These are phyloP conservation scores for Solanum phureja DNA, from an alignment of 257 asterid genomes.

Conservation along the genomic window DNA sequence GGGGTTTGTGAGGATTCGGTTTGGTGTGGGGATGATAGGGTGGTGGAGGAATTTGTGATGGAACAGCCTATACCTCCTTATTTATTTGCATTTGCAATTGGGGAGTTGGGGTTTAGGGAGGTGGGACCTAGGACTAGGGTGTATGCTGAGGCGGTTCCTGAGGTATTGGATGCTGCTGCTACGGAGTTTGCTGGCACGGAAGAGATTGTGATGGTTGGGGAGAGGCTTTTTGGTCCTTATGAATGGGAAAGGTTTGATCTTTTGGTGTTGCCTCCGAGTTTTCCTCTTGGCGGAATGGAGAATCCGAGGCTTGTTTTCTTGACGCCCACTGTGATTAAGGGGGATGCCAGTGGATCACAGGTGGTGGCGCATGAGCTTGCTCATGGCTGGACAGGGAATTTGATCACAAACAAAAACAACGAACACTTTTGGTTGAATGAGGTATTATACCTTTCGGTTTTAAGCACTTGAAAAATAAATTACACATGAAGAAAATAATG, in stretches of 20 bases:
- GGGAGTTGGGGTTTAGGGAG: slow-evolving; percentile 80
- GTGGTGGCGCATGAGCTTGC: slow-evolving; percentile 98
- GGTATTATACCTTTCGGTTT: slow-evolving; percentile 27
- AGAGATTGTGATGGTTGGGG: slow-evolving; percentile 88
- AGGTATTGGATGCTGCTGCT: slow-evolving; percentile 64
- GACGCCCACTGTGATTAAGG: slow-evolving; percentile 92
- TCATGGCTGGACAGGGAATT: slow-evolving; percentile 97
- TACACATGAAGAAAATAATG: neutral
- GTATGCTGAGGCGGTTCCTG: slow-evolving; percentile 49
- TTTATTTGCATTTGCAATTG: slow-evolving; percentile 88
- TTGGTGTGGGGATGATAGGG: slow-evolving; percentile 79
- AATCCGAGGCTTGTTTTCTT: slow-evolving; percentile 90
- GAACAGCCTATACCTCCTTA: slow-evolving; percentile 90
- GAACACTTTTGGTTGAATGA: slow-evolving; percentile 99
- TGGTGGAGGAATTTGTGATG: slow-evolving; percentile 85
- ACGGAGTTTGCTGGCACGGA: slow-evolving; percentile 82
- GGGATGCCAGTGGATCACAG: slow-evolving; percentile 79
- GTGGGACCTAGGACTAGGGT: slow-evolving; percentile 90
- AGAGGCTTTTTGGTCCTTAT: slow-evolving; percentile 75
- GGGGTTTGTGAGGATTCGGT: slow-evolving; percentile 59
- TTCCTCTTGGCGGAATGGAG: slow-evolving; percentile 97
- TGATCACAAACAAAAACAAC: slow-evolving; percentile 89
- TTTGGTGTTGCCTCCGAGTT: slow-evolving; percentile 94
- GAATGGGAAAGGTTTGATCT: slow-evolving; percentile 98
- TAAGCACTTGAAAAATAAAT: neutral